Evolutionary conservation across 129 eudicot species (phyloP), one percentile per base, ranked within the genome.

Genomic region (Ambrosia artemisiifolia): DNA sequence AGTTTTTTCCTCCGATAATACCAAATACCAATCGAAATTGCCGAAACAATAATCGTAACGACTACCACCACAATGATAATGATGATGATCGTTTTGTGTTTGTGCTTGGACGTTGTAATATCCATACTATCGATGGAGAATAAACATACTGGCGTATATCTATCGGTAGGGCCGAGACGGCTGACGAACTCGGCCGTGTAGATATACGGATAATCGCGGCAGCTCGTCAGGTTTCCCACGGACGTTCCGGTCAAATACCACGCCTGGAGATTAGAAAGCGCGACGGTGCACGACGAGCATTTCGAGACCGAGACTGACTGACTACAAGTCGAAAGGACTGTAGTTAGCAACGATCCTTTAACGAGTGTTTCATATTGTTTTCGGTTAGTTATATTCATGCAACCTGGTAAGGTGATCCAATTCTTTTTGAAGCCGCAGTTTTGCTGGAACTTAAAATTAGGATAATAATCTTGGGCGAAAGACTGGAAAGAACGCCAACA

Each of bases 211-310:
- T 84, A 85, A 2, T 85, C 85, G 3, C 83, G 76, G 54, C 98
- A 94, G 55, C 84, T 93, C 34, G 91, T 75, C 48, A 90, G 56
- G 75, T 85, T 87, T 12, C 95, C 96, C 33, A 66, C 71, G 11
- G 68, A 18, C 0, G 16, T 28, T 0, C 92, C 95, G 35, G 60
- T 77, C n/a, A 88, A 64, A 59, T 87, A 72, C 12, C 84, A 73
- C 12, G 92, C 90, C 24, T 78, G 92, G 17, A 94, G 75, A 5
- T 40, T 62, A 10, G 95, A 81, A 10, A 90, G 54, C 53, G 77
- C 78, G 12, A 88, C 81, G 9, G 92, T 84, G 63, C 98, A 94
- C 55, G 87, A 20, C n/a, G 96, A 90, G 38, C 98, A 93, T 0
- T 91, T 80, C 11, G 95, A 77, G 55, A 77, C 79, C 34, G 80